These are phyloP conservation scores for Alternaria arborescens DNA, from an alignment of 2,329 filamentous ascomycete genomes.

Conservation along the genomic window DNA sequence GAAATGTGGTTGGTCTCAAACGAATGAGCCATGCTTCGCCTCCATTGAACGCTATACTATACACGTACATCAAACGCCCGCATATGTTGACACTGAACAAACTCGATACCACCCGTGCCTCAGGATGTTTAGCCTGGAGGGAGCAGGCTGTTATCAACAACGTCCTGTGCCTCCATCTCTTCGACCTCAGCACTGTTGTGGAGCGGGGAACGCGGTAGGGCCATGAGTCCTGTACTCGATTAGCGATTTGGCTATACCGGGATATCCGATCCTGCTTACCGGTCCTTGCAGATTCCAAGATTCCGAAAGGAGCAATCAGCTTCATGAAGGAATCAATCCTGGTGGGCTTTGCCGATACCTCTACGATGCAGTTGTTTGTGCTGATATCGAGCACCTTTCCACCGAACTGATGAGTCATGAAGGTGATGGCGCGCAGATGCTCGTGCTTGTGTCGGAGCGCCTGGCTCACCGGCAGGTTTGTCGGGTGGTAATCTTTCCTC, in stretches of 20 bases:
- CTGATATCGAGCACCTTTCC: slow-evolving; percentile 98
- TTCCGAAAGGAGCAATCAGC: slow-evolving; percentile 91
- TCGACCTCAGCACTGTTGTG: slow-evolving; percentile 75
- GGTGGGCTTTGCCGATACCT: slow-evolving; percentile 90
- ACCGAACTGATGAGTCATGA: slow-evolving; percentile 95
- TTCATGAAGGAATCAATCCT: slow-evolving; percentile 99
- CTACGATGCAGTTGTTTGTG: slow-evolving; percentile 98
- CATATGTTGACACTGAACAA: slow-evolving; percentile 8
- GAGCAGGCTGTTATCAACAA: slow-evolving; percentile 92
- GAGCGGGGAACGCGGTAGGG: slow-evolving; percentile 89
- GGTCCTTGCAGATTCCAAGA: slow-evolving; percentile 93
- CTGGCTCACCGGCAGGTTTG: slow-evolving; percentile 83
- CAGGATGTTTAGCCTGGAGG: slow-evolving; percentile 76
- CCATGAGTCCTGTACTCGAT: slow-evolving; percentile 77
- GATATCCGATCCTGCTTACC: slow-evolving; percentile 56
- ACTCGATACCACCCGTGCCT: slow-evolving; percentile 1
- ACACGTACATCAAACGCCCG: slow-evolving; percentile 12
- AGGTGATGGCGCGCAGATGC: slow-evolving; percentile 94
- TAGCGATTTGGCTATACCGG: slow-evolving; percentile 13
- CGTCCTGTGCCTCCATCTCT: slow-evolving; percentile 89
- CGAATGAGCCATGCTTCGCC: not conserved
- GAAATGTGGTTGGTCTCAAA: not conserved
- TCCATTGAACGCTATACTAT: slow-evolving; percentile 15
- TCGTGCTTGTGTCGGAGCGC: slow-evolving; percentile 96
- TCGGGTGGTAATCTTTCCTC: slow-evolving; percentile 82